These are phyloP conservation scores for Bertia moriformis DNA, from an alignment of 2,329 filamentous ascomycete genomes.

Conservation along the genomic window DNA sequence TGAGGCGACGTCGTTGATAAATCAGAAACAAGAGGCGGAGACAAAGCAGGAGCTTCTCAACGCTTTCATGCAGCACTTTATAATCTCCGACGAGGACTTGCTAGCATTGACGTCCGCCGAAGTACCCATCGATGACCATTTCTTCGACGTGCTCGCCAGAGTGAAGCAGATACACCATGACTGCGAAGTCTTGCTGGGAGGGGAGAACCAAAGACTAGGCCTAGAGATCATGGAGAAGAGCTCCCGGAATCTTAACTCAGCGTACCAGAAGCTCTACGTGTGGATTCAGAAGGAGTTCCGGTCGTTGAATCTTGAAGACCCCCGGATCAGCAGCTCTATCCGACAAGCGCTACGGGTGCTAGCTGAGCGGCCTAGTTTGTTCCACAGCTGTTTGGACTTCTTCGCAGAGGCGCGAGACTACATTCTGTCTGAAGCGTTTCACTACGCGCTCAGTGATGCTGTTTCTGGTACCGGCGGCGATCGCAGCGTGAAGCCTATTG, in stretches of 20 bases:
- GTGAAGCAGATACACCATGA: slow-evolving; percentile 53
- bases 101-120: slow-evolving; percentile 38
- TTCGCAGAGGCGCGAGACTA: slow-evolving; percentile 52
- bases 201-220: slow-evolving; percentile 38
- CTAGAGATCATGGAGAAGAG: slow-evolving; percentile 53
- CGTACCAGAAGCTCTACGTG: slow-evolving; percentile 53
- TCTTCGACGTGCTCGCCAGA: slow-evolving; percentile 43
- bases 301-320: slow-evolving; percentile 51
- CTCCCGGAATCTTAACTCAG: slow-evolving; percentile 46
- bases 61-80: slow-evolving; percentile 48
- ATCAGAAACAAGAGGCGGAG: slow-evolving; percentile 41
- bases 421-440: slow-evolving; percentile 50
- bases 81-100: slow-evolving; percentile 42
- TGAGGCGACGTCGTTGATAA: slow-evolving; percentile 39
- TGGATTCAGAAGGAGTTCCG: slow-evolving; percentile 58
- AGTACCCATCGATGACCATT: slow-evolving; percentile 45
- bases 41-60: slow-evolving; percentile 45
- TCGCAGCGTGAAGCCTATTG: slow-evolving; percentile 44
- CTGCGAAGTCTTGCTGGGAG: slow-evolving; percentile 48
- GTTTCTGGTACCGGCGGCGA: slow-evolving; percentile 18
- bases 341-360: slow-evolving; percentile 48
- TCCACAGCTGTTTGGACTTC: slow-evolving; percentile 53
- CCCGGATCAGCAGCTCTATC: slow-evolving; percentile 50
- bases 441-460: slow-evolving; percentile 45
- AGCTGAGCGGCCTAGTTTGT: slow-evolving; percentile 52